These are phyloP conservation scores for Ceratocystis destructans DNA, from an alignment of 2,329 filamentous ascomycete species.

Conservation along the genomic window DNA sequence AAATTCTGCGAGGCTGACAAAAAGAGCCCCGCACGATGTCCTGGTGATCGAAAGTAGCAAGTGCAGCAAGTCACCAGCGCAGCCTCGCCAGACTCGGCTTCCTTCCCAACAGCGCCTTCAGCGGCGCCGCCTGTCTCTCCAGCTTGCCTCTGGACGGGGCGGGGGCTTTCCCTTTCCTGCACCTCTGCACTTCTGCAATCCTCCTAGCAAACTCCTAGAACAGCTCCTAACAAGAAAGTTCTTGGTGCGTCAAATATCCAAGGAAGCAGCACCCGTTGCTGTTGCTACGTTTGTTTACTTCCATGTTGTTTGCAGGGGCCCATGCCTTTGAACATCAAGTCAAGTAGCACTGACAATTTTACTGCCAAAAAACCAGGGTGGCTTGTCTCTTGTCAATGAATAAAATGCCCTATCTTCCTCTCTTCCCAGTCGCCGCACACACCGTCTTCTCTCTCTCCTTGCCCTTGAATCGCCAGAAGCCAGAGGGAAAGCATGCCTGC, in stretches of 20 bases:
- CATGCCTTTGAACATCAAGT: neutral
- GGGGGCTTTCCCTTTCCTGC: too few species aligned
- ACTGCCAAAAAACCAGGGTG: neutral
- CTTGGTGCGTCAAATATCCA: neutral
- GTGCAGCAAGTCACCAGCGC: too few species aligned
- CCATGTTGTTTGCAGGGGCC: neutral
- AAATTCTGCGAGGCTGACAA: too few species aligned
- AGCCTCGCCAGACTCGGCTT: too few species aligned
- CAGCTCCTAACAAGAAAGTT: too few species aligned
- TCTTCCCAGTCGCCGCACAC: neutral
- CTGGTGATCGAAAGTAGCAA: too few species aligned
- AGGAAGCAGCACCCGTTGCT: neutral
- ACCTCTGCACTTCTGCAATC: neutral
- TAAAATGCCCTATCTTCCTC: neutral
- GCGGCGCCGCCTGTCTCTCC: too few species aligned
- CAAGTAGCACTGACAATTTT: neutral
- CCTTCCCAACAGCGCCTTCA: too few species aligned
- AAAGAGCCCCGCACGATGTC: too few species aligned
- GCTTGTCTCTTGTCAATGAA: neutral
- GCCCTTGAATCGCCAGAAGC: neutral
- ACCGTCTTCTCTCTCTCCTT: neutral
- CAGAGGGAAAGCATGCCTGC: neutral
- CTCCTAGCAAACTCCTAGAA: neutral
- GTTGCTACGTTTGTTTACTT: neutral
- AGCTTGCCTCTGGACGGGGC: too few species aligned